Conservation (phyloP, 805 yeast genomes). For the Metschnikowia kunwiensis region DNA sequence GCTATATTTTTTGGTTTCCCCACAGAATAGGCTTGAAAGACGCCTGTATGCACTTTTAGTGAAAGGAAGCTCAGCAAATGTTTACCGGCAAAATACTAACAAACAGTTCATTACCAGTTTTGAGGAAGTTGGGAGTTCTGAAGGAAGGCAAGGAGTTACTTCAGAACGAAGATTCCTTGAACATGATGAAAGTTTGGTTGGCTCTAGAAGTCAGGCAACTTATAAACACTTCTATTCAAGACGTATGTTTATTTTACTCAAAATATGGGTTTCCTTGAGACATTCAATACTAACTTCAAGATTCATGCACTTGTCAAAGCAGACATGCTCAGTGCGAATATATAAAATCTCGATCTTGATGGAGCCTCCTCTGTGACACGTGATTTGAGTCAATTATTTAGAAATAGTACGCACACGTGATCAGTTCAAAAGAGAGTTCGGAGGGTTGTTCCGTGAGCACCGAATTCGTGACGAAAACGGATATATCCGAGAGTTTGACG, state of each 20-base stretch:
- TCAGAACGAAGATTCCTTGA: constrained; percentile 55
- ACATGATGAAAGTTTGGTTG: constrained; percentile 88
- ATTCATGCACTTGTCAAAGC: constrained; percentile 43
- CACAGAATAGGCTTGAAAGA: constrained; percentile 29
- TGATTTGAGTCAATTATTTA: too few species aligned
- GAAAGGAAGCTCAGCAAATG: background rate
- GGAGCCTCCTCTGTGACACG: too few species aligned
- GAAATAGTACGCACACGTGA: background rate
- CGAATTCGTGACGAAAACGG: too few species aligned
- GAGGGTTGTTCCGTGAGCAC: too few species aligned
- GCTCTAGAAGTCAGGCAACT: constrained; percentile 87
- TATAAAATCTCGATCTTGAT: constrained; percentile 19
- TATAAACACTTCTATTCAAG: constrained; percentile 78
- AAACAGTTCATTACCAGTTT: constrained; percentile 72
- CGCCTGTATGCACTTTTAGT: too few species aligned
- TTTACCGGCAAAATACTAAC: constrained; percentile 13
- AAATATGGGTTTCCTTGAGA: background rate
- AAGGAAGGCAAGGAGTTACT: constrained; percentile 62
- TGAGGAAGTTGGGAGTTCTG: constrained; percentile 71
- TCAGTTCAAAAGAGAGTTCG: background rate
- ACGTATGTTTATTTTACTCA: constrained; percentile 45
- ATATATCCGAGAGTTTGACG: too few species aligned
- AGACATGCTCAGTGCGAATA: constrained; percentile 45
- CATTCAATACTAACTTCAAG: constrained; percentile 24
- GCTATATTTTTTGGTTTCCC: constrained; percentile 41